Base-by-base conservation (phyloP, 1,284 basidiomycete genomes). In the Cystobasidium sp. region DNA sequence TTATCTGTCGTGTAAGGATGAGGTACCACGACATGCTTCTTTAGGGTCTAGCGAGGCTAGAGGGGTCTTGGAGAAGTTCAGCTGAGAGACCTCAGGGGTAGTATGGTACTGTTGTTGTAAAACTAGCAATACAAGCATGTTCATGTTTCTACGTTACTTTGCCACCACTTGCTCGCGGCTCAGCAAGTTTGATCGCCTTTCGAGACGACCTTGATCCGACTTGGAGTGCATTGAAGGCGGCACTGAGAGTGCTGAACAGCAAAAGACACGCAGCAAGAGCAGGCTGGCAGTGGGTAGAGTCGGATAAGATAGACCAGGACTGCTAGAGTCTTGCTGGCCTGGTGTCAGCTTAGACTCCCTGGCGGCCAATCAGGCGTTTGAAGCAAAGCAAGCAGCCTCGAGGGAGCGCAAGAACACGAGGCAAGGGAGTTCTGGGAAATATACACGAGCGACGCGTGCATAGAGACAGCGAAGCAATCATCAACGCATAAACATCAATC, bases 151-250 rank as follows among this genome's bases (percentile, higher is more conserved):
- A 31, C 18, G 24, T 5, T 56, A 41, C n/a, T 24, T 41, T 59
- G 39, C 31, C 31, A 39, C 56, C 56, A 58, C 56, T 41, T 41
- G n/a, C 12, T 58, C 56, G 56, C 56, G 39, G 37, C 37, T 58
- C 31, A 9, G 16, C 37, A 20, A 31, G 18, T 41, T 10, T 58
- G 56, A 58, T 58, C 56, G 56, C 7, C 18, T 52, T 9, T 6
- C 10, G 18, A 6, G n/a, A 8, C 7, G 6, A 20, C 16, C 51
- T 10, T 6, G 51, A 7, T 6, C 10, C 8, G 22, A 20, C 6
- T 10, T n/a, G 20, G 37, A 20, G 4, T 16, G n/a, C 18, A 5
- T 41, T 37, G 20, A 58, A 39, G 31, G 56, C 18, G 37, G 20
- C 56, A 39, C 10, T 14, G 31, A 39, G 56, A 41, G 24, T 12